Evolutionary conservation across 1,139 yeast species (phyloP).

Genomic region (Tardiomyces depauwii): DNA sequence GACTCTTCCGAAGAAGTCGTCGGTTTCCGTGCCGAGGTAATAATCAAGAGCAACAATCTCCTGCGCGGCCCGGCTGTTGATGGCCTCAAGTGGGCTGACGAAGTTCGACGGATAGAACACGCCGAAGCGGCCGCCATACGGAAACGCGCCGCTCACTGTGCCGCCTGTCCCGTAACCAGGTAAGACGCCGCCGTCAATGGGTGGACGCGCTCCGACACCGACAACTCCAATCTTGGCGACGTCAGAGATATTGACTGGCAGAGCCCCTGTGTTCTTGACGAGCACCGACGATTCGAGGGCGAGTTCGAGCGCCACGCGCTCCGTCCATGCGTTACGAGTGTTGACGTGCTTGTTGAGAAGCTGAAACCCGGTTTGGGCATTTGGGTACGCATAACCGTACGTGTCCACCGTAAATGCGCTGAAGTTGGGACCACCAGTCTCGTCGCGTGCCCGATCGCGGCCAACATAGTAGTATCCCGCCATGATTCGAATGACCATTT

Average conservation of each 20-base stretch:
- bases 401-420: constrained; percentile 50
- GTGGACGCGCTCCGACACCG: constrained; percentile 22
- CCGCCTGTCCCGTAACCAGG: constrained; percentile 19
- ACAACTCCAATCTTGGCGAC: constrained; percentile 29
- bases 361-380: constrained; percentile 39
- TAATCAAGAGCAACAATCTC: constrained; percentile 13
- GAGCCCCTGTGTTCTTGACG: constrained; percentile 31
- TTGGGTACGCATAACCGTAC: constrained; percentile 40
- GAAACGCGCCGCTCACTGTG: constrained; percentile 16
- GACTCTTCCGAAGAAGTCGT: neutral
- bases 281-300: constrained; percentile 47
- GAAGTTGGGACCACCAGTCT: constrained; percentile 41
- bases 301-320: constrained; percentile 39
- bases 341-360: constrained; percentile 47
- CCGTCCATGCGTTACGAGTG: constrained; percentile 35
- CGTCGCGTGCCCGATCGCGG: constrained; percentile 13
- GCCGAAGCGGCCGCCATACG: constrained; percentile 36
- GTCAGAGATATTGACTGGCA: constrained; percentile 33
- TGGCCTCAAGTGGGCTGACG: constrained; percentile 36
- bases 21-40: constrained; percentile 14
- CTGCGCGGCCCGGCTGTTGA: constrained; percentile 10
- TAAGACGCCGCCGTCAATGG: constrained; percentile 30
- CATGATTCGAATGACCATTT: constrained; percentile 49
- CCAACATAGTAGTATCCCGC: constrained; percentile 40
- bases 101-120: constrained; percentile 42